These are phyloP conservation scores for Ustilago loliicola DNA, from an alignment of 1,284 basidiomycete species.

Conservation along the genomic window DNA sequence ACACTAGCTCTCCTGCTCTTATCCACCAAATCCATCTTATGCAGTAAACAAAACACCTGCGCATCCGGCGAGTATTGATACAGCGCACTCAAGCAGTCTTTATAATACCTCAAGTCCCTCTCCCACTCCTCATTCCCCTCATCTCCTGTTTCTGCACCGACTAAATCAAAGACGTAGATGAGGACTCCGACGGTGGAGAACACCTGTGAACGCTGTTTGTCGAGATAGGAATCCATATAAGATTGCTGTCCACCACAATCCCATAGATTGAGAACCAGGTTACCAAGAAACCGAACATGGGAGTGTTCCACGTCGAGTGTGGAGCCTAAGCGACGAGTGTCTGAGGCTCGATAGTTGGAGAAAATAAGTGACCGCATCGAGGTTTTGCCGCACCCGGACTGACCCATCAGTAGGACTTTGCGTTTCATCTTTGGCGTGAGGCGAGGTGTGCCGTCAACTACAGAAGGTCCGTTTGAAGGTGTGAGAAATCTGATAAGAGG, in stretches of 20 bases:
- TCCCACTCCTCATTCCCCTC: slow-evolving; percentile 74
- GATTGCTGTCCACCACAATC: slow-evolving; percentile 98
- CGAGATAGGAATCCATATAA: slow-evolving; percentile 96
- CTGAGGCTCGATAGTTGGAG: slow-evolving; percentile 91
- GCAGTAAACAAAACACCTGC: slow-evolving; percentile 88
- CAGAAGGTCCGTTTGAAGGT: no score
- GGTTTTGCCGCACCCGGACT: slow-evolving; percentile 77
- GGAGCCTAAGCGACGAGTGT: slow-evolving; percentile 90
- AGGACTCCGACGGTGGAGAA: slow-evolving; percentile 96
- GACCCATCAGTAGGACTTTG: slow-evolving; percentile 68
- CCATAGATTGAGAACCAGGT: slow-evolving; percentile 94
- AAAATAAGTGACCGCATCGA: slow-evolving; percentile 99
- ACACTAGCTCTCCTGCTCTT: slow-evolving; percentile 75
- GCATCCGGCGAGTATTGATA: slow-evolving; percentile 74
- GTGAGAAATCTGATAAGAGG: no score
- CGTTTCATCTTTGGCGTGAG: slow-evolving; percentile 43
- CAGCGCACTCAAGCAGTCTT: slow-evolving; percentile 63
- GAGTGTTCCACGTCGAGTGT: slow-evolving; percentile 99
- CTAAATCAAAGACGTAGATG: slow-evolving; percentile 97
- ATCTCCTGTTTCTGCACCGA: slow-evolving; percentile 59
- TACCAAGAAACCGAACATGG: slow-evolving; percentile 94
- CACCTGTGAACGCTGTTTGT: slow-evolving; percentile 87
- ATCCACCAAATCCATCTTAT: slow-evolving; percentile 90
- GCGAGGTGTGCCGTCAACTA: no score
- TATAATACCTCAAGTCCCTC: slow-evolving; percentile 67